A percentile compares a stretch with the other conserved stretches of the same genome.
Evolutionary conservation across 2,329 filamentous ascomycete genomes (phyloP).

Genomic region (Cytospora schulzeri): DNA sequence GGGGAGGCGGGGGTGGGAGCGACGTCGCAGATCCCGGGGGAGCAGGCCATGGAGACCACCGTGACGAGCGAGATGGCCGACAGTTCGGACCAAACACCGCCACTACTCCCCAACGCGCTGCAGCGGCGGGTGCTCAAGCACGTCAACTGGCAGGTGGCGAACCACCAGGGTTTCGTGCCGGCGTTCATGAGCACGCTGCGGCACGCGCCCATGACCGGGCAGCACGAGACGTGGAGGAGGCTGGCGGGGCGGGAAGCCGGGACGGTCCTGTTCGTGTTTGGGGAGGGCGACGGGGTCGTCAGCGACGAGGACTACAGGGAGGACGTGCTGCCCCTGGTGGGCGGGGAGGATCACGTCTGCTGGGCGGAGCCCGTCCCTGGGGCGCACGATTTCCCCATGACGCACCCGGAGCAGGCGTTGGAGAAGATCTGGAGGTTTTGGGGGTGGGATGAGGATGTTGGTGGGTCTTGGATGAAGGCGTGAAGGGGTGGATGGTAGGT

Average conservation of each 20-base stretch:
- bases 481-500: too few species aligned
- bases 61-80: slow-evolving; percentile 37
- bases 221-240: slow-evolving; percentile 53
- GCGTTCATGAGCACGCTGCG: slow-evolving; percentile 62
- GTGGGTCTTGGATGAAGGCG: slow-evolving; percentile 15
- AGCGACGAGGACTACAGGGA: slow-evolving; percentile 50
- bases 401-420: slow-evolving; percentile 49
- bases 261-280: slow-evolving; percentile 56
- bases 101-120: slow-evolving; percentile 45
- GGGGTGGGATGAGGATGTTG: slow-evolving; percentile 33
- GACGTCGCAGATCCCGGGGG: slow-evolving; percentile 14
- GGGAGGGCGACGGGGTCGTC: slow-evolving; percentile 54
- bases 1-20: slow-evolving; percentile 6
- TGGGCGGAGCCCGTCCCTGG: slow-evolving; percentile 55
- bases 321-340: slow-evolving; percentile 54
- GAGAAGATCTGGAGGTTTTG: slow-evolving; percentile 52
- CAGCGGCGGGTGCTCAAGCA: slow-evolving; percentile 52
- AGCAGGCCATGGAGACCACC: slow-evolving; percentile 31
- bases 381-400: slow-evolving; percentile 65
- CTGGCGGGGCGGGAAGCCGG: slow-evolving; percentile 44
- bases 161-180: slow-evolving; percentile 60
- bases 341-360: slow-evolving; percentile 49
- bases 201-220: slow-evolving; percentile 54
- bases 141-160: slow-evolving; percentile 59
- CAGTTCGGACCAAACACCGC: slow-evolving; percentile 33